A percentile compares a stretch with the other conserved stretches of the same genome.
phyloP scores from a whole-genome alignment of 1,139 yeast species.

The Yamadazyma blattariae region DNA sequence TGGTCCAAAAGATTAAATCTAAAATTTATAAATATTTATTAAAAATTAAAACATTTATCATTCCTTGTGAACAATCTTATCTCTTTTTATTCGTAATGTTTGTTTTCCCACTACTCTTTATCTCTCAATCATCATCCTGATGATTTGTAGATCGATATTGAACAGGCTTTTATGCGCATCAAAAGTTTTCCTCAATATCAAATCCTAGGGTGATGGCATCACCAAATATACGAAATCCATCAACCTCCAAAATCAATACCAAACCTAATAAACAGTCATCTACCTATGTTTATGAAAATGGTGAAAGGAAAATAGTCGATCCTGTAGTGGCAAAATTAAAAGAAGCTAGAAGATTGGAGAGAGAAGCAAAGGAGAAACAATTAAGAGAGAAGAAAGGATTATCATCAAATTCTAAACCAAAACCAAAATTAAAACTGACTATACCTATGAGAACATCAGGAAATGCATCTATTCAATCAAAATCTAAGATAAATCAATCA shows the following conservation, averaged over 20 bases:
- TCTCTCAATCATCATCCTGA: no score
- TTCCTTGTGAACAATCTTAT: no score
- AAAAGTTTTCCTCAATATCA: no score
- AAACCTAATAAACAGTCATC: slow-evolving; percentile 3
- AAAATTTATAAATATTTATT: background rate
- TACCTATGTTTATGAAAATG: slow-evolving; percentile 11
- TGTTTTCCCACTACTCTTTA: no score
- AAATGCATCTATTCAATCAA: background rate
- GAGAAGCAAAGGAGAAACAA: slow-evolving; percentile 39
- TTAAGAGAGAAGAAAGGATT: slow-evolving; percentile 32
- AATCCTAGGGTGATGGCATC: slow-evolving; percentile 2
- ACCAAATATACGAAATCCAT: background rate
- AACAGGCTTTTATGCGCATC: no score
- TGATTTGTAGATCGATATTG: no score
- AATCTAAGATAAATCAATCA: slow-evolving; percentile 7
- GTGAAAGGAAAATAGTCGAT: slow-evolving; percentile 27
- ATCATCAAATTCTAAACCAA: slow-evolving; percentile 5
- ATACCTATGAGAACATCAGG: slow-evolving; percentile 12
- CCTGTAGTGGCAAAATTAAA: slow-evolving; percentile 61
- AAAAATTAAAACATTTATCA: background rate
- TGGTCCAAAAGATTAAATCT: slow-evolving; percentile 66
- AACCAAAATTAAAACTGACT: slow-evolving; percentile 12
- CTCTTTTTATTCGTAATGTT: no score
- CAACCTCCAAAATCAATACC: background rate
- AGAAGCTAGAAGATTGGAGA: slow-evolving; percentile 60